Evolutionary conservation across 192 early-diverging fungal genomes (phyloP), one percentile per base, ranked within the genome.

Genomic region (Coemansia sp.): DNA sequence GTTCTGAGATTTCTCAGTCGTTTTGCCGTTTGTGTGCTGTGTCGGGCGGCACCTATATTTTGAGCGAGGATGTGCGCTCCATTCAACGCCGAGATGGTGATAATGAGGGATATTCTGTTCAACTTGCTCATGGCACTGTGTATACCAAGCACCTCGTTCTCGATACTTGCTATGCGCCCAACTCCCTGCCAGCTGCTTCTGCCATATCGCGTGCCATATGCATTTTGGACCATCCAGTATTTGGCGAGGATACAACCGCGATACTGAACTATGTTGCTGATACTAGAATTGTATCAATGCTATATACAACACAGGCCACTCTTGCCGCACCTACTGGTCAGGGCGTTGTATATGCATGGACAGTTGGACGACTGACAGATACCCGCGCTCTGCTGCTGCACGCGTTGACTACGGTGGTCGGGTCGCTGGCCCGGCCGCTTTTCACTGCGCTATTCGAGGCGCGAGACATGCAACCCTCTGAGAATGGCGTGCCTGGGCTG

Each of bases 21-120:
- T 96, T 97, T 77, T 95, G 94, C 78, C 87, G 95, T 62, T 73
- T 91, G 5, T 93, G 90, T 42, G 96, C 96, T 7, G 96, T 98
- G 1, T 88, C 93, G 70, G 94, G 94, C 31, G 95, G 96, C 17
- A 90, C 88, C 11, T 98, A 96, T 66, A 92, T 98, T 65, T 79
- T 98, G 27, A 81, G 86, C 39, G 86, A 89, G 54, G 66, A 72
- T 0, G 56, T 92, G 10, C 64, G 70, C 0, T 50, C 72, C 29
- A 73, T 86, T 10, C 17, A 44, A 65, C 19, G 39, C 45, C 62
- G 69, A 8, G 63, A 76, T 6, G 85, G 84, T 35, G 67, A 80
- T 14, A 34, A 50, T 19, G n/a, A 45, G 4, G 59, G 67, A 59
- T 57, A 51, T 40, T 61, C 35, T 50, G 21, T 33, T 3, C 51